Percentiles rank a stretch among this genome's conserved stretches.
These are phyloP conservation scores for Diutina pseudorugosa DNA, from an alignment of 1,139 yeast species.

Conservation along the genomic window DNA sequence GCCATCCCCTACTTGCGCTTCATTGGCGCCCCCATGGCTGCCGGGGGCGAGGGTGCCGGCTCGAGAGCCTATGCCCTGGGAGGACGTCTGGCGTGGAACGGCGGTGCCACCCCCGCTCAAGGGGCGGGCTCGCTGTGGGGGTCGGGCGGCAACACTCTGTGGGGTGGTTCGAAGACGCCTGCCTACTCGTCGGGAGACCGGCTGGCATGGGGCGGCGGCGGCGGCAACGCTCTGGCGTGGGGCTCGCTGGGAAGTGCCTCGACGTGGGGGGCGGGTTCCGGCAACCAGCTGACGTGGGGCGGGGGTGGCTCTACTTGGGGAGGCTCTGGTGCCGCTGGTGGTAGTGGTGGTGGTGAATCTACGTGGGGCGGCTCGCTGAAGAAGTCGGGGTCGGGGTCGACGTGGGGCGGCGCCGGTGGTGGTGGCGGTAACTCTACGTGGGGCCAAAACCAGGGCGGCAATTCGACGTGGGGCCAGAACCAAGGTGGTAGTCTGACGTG, in stretches of 20 bases:
- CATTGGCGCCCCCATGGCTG: slow-evolving; percentile 34
- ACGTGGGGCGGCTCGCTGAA: slow-evolving; percentile 10
- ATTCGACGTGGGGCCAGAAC: slow-evolving; percentile 27
- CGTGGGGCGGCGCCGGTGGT: slow-evolving; percentile 18
- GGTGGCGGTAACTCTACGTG: slow-evolving; percentile 12
- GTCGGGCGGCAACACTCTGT: slow-evolving; percentile 22
- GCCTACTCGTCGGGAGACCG: slow-evolving; percentile 11
- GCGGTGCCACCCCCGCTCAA: slow-evolving; percentile 9
- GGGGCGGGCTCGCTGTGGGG: slow-evolving; percentile 26
- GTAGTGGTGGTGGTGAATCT: slow-evolving; percentile 7
- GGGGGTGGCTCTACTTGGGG: slow-evolving; percentile 9
- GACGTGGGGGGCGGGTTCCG: slow-evolving; percentile 19
- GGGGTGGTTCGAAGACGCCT: slow-evolving; percentile 11
- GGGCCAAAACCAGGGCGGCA: slow-evolving; percentile 14
- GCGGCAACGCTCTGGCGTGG: slow-evolving; percentile 8
- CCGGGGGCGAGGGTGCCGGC: slow-evolving; percentile 13
- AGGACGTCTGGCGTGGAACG: slow-evolving; percentile 25
- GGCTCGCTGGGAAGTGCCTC: slow-evolving; percentile 12
- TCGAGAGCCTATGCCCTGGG: slow-evolving; percentile 33
- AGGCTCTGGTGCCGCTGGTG: background rate
- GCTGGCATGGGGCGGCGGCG: slow-evolving; percentile 21
- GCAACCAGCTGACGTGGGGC: slow-evolving; percentile 20
- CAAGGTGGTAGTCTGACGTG: background rate
- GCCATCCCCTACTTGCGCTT: slow-evolving; percentile 74
- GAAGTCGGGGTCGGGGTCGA: slow-evolving; percentile 12